These are phyloP conservation scores for Sporobolomyces phaffii DNA, from an alignment of 768 basidiomycete genomes.

Conservation along the genomic window DNA sequence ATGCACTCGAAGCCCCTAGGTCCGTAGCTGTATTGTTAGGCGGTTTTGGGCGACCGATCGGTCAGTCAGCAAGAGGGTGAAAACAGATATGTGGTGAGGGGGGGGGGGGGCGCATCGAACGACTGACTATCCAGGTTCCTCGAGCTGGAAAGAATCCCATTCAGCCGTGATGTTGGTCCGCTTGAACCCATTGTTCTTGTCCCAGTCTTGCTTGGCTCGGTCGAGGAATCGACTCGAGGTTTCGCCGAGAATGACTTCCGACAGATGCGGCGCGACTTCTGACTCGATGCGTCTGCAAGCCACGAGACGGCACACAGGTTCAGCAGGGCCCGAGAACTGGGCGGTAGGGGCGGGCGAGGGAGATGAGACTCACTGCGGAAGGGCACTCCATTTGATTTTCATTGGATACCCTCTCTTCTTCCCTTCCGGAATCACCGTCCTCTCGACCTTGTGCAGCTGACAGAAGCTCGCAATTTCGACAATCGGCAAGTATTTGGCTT, in stretches of 20 bases:
- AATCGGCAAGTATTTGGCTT: conserved; percentile 24
- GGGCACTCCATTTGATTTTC: conserved; percentile 17
- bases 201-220: conserved; percentile 44
- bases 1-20: conserved; percentile 77
- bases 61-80: too few species aligned
- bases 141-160: conserved; percentile 70
- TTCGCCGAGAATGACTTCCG: conserved; percentile 5
- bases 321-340: too few species aligned
- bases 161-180: conserved; percentile 66
- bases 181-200: conserved; percentile 60
- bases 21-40: conserved; percentile 62
- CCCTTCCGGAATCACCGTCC: conserved; percentile 29
- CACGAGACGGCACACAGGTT: too few species aligned
- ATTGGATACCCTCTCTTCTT: conserved; percentile 24
- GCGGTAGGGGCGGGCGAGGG: conserved; percentile 31
- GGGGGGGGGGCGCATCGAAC: not conserved
- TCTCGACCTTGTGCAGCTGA: conserved; percentile 35
- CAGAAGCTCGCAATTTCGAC: conserved; percentile 32
- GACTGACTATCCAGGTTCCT: conserved; percentile 83
- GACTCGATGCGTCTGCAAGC: conserved; percentile 21
- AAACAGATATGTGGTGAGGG: not conserved
- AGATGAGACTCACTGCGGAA: conserved; percentile 17
- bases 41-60: too few species aligned
- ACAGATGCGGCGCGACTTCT: not conserved
- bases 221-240: conserved; percentile 29